Conservation (phyloP, 495 filamentous ascomycete genomes). For the Clohesyomyces aquaticus region DNA sequence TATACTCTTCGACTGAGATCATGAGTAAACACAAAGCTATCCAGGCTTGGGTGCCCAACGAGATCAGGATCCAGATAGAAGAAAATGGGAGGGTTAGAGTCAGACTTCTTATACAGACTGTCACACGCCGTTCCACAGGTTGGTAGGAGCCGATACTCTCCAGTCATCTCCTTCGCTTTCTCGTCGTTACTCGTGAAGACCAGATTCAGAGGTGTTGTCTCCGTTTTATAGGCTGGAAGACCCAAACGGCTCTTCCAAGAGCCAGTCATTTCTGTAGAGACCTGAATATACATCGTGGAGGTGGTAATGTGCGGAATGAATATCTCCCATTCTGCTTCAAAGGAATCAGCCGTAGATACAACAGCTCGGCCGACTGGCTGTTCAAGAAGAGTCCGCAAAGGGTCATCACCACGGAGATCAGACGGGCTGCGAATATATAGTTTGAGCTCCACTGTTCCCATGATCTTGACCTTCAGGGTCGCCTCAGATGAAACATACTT, state of each 20-base stretch:
- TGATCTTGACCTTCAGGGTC: slow-evolving; percentile 57
- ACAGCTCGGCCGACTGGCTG: slow-evolving; percentile 62
- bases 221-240: slow-evolving; percentile 36
- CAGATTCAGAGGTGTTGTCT: slow-evolving; percentile 52
- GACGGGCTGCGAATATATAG: slow-evolving; percentile 55
- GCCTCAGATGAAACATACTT: slow-evolving; percentile 55
- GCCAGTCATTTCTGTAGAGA: neutral
- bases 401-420: slow-evolving; percentile 48
- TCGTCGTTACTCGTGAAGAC: slow-evolving; percentile 41
- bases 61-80: slow-evolving; percentile 68
- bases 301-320: slow-evolving; percentile 11
- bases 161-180: slow-evolving; percentile 53
- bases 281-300: slow-evolving; percentile 10
- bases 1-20: slow-evolving; percentile 56
- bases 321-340: slow-evolving; percentile 32
- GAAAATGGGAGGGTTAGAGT: slow-evolving; percentile 53
- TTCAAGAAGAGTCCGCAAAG: slow-evolving; percentile 53
- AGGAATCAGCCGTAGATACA: slow-evolving; percentile 40
- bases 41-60: slow-evolving; percentile 52
- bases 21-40: slow-evolving; percentile 68
- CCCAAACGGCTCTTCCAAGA: slow-evolving; percentile 39
- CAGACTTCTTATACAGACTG: slow-evolving; percentile 55
- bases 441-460: slow-evolving; percentile 54
- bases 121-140: slow-evolving; percentile 70
- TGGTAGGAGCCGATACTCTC: slow-evolving; percentile 60